These are phyloP conservation scores for Lachancea sp. DNA, from an alignment of 805 yeast species.

Conservation along the genomic window DNA sequence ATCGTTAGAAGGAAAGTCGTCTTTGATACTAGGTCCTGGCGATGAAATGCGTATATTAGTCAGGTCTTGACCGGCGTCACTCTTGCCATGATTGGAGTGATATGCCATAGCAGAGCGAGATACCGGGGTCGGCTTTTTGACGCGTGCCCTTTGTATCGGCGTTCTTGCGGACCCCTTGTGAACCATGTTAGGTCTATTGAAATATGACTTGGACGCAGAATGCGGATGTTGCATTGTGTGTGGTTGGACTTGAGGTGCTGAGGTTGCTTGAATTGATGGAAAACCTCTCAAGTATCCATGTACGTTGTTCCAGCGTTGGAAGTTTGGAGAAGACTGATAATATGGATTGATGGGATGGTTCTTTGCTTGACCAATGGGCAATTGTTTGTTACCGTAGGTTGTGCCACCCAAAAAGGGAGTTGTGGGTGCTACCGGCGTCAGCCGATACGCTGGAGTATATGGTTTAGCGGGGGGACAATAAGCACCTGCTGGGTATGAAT, in stretches of 20 bases:
- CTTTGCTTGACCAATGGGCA: constrained; percentile 11
- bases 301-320: constrained; percentile 13
- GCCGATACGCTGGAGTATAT: constrained; percentile 16
- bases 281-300: constrained; percentile 9
- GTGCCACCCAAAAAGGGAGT: constrained; percentile 15
- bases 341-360: constrained; percentile 13
- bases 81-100: neutral
- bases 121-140: neutral
- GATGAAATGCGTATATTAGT: constrained; percentile 13
- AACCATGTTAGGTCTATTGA: constrained; percentile 13
- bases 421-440: constrained; percentile 17
- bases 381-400: constrained; percentile 13
- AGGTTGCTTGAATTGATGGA: constrained; percentile 9
- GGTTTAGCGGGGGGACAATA: constrained; percentile 18
- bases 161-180: constrained; percentile 15
- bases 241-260: constrained; percentile 8
- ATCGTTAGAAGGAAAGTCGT: neutral
- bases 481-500: constrained; percentile 13
- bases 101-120: neutral
- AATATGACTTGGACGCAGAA: constrained; percentile 9
- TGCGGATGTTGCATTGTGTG: constrained; percentile 7
- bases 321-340: constrained; percentile 11
- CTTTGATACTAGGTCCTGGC: constrained; percentile 3
- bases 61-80: neutral
- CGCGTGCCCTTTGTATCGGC: constrained; percentile 9